phyloP scores from a whole-genome alignment of 805 yeast genomes.

The Naumovozyma dairenensis region DNA sequence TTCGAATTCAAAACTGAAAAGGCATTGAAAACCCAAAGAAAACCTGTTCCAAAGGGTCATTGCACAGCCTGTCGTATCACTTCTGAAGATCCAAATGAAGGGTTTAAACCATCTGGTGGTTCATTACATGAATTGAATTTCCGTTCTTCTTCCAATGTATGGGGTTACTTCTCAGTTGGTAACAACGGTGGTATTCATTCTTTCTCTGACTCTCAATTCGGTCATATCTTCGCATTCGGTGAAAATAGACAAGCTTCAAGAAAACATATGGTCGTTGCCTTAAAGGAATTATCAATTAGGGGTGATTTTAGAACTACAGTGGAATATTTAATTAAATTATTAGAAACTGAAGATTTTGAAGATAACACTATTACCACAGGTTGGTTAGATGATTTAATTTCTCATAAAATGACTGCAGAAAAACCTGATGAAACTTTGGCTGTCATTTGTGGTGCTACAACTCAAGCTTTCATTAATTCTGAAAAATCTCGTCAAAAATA shows the following conservation, averaged over 20 bases:
- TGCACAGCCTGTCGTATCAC: slow-evolving; percentile 99
- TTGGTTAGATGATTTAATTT: slow-evolving; percentile 94
- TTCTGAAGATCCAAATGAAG: slow-evolving; percentile 98
- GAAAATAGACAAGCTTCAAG: slow-evolving; percentile 97
- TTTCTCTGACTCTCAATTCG: slow-evolving; percentile 96
- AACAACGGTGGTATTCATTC: slow-evolving; percentile 96
- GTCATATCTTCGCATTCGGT: slow-evolving; percentile 98
- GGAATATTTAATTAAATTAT: slow-evolving; percentile 86
- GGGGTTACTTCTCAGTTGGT: slow-evolving; percentile 99
- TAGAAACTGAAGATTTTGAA: slow-evolving; percentile 95
- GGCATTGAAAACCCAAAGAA: slow-evolving; percentile 70
- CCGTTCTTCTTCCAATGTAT: slow-evolving; percentile 93
- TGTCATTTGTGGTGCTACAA: slow-evolving; percentile 93
- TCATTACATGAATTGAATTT: slow-evolving; percentile 91
- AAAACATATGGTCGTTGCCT: slow-evolving; percentile 97
- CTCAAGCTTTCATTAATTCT: slow-evolving; percentile 81
- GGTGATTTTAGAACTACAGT: slow-evolving; percentile 99
- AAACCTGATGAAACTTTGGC: slow-evolving; percentile 90
- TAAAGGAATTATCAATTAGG: slow-evolving; percentile 90
- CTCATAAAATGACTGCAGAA: slow-evolving; percentile 90
- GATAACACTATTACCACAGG: slow-evolving; percentile 96
- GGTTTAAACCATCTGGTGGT: slow-evolving; percentile 98
- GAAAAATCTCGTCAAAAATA: slow-evolving; percentile 63
- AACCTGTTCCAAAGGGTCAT: slow-evolving; percentile 95
- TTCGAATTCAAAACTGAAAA: slow-evolving; percentile 73